These are phyloP conservation scores for Aspergillus fumigatus DNA, from an alignment of 2,329 filamentous ascomycete species.

Conservation along the genomic window DNA sequence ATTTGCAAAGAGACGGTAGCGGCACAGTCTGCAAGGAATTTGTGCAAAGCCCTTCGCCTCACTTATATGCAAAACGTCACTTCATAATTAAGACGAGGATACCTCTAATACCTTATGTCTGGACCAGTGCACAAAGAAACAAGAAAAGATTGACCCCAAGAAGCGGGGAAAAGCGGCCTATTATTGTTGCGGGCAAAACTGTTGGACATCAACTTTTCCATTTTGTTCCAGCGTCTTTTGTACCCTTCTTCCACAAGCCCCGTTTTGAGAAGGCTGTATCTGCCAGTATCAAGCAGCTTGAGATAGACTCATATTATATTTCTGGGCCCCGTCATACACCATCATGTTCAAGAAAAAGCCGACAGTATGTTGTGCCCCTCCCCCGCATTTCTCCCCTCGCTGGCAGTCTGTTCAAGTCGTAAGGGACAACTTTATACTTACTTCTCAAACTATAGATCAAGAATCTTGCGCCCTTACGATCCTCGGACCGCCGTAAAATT, in stretches of 20 bases:
- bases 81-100: background rate
- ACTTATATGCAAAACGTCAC: background rate
- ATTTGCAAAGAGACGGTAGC: no score
- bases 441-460: conserved; percentile 51
- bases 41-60: background rate
- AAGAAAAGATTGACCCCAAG: background rate
- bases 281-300: background rate
- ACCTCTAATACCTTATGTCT: background rate
- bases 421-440: background rate
- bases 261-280: background rate
- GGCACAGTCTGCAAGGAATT: background rate
- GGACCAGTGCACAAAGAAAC: background rate
- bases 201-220: background rate
- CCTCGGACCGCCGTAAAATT: conserved; percentile 62
- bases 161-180: conserved; percentile 15
- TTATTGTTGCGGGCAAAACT: conserved; percentile 18
- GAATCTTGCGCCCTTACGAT: conserved; percentile 60
- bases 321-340: background rate
- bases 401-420: background rate
- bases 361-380: conserved; percentile 38
- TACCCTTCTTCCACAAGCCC: background rate
- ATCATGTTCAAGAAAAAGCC: conserved; percentile 63
- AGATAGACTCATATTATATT: background rate
- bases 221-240: background rate
- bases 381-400: conserved; percentile 23